phyloP scores from a whole-genome alignment of 352 stramenopile genomes.

The Globisporangium camurandrum region DNA sequence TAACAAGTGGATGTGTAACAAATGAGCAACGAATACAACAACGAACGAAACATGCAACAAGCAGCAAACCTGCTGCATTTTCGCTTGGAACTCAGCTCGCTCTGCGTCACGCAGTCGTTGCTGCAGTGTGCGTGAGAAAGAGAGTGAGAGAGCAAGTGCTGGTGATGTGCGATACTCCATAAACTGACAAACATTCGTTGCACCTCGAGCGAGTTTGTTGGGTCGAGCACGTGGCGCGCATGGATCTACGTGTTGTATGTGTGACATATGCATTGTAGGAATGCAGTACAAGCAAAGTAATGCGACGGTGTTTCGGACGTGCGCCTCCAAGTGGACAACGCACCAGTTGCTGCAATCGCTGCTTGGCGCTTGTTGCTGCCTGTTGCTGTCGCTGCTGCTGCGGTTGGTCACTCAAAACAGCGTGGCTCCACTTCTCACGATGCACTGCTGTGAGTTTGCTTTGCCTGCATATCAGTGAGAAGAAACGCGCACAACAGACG shows the following conservation, averaged over 20 bases:
- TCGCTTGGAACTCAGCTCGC: slow-evolving; percentile 21
- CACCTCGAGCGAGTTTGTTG: slow-evolving; percentile 31
- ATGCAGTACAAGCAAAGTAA: too few relatives aligned
- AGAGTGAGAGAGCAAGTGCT: neutral
- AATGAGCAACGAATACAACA: neutral
- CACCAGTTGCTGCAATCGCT: slow-evolving; percentile 40
- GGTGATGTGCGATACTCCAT: too few relatives aligned
- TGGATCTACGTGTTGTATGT: slow-evolving; percentile 22
- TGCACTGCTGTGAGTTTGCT: slow-evolving; percentile 20
- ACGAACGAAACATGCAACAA: neutral
- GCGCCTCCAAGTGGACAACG: neutral
- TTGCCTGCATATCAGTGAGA: too few relatives aligned
- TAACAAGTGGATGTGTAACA: neutral
- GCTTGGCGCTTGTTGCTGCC: slow-evolving; percentile 8
- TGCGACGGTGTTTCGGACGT: neutral
- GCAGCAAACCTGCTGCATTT: slow-evolving; percentile 25
- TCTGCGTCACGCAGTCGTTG: slow-evolving; percentile 37
- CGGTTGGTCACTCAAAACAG: slow-evolving; percentile 16
- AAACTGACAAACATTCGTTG: too few relatives aligned
- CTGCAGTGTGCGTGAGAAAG: slow-evolving; percentile 2
- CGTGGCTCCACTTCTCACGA: slow-evolving; percentile 21
- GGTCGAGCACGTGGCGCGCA: slow-evolving; percentile 33
- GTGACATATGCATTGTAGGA: neutral
- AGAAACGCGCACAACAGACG: too few relatives aligned
- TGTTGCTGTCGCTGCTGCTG: neutral